Evolutionary conservation across 257 asterid genomes (phyloP).

Genomic region (Forsythia suspensa): DNA sequence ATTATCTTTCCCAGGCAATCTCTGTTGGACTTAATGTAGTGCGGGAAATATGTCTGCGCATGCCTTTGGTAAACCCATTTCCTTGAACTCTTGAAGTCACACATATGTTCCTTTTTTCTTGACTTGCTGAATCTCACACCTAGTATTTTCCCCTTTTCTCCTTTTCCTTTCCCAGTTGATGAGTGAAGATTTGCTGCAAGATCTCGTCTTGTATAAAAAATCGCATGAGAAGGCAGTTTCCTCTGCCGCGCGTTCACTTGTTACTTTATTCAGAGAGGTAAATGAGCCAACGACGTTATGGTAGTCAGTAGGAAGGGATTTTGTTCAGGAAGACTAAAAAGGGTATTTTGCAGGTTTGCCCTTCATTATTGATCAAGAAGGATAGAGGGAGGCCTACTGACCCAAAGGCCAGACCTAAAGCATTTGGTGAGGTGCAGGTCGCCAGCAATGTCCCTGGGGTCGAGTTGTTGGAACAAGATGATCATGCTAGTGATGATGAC

Average conservation of each 20-base stretch:
- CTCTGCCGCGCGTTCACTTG: constrained; percentile 85
- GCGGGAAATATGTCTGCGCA: constrained; percentile 91
- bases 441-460: constrained; percentile 68
- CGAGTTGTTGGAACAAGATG: constrained; percentile 69
- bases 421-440: constrained; percentile 80
- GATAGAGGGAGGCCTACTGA: constrained; percentile 84
- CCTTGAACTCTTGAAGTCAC: constrained; percentile 12
- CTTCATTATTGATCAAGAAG: constrained; percentile 79
- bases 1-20: constrained; percentile 57
- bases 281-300: background rate
- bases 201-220: constrained; percentile 81
- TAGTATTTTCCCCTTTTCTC: constrained; percentile 10
- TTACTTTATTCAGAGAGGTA: constrained; percentile 87
- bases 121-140: constrained; percentile 5
- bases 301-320: background rate
- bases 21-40: constrained; percentile 85
- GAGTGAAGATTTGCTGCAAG: constrained; percentile 99
- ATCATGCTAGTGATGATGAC: constrained; percentile 49
- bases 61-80: constrained; percentile 79
- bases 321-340: constrained; percentile 8
- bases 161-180: constrained; percentile 59
- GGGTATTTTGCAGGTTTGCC: constrained; percentile 67
- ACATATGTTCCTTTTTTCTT: background rate
- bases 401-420: constrained; percentile 80
- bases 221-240: constrained; percentile 90